Conservation (phyloP, 179 eudicot genomes). For the Spinacia oleracea region DNA sequence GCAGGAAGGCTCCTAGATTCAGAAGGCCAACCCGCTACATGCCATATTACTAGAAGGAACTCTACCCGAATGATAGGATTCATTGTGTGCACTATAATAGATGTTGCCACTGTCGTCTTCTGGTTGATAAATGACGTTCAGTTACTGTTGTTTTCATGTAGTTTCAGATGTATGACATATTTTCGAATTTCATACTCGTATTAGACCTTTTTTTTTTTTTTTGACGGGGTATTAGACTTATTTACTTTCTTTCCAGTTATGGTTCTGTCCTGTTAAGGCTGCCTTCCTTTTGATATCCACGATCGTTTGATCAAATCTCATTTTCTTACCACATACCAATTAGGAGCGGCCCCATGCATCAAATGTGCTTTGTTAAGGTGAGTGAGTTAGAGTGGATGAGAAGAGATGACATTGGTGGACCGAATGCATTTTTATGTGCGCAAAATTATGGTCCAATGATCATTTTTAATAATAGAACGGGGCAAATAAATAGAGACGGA, state of each 20-base stretch:
- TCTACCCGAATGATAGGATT: not conserved
- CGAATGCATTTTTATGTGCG: too few species aligned
- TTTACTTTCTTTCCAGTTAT: not conserved
- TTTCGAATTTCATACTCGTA: not conserved
- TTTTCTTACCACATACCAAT: too few species aligned
- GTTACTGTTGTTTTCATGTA: not conserved
- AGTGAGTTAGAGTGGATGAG: too few species aligned
- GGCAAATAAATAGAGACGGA: too few species aligned
- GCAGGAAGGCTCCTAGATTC: constrained; percentile 54
- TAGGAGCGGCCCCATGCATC: too few species aligned
- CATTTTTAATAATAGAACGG: too few species aligned
- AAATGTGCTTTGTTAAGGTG: too few species aligned
- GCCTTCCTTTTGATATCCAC: too few species aligned
- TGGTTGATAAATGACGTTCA: constrained; percentile 15
- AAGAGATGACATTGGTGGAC: too few species aligned
- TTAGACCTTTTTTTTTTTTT: too few species aligned
- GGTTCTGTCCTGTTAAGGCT: not conserved
- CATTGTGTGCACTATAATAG: not conserved
- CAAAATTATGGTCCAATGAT: too few species aligned
- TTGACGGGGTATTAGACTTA: not conserved
- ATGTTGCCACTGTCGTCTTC: constrained; percentile 8
- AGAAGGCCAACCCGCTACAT: constrained; percentile 50
- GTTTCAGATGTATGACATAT: not conserved
- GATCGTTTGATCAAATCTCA: too few species aligned
- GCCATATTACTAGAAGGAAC: constrained; percentile 38